Evolutionary conservation across 805 yeast species (phyloP).

Genomic region (Myxozyma vanderwaltii): DNA sequence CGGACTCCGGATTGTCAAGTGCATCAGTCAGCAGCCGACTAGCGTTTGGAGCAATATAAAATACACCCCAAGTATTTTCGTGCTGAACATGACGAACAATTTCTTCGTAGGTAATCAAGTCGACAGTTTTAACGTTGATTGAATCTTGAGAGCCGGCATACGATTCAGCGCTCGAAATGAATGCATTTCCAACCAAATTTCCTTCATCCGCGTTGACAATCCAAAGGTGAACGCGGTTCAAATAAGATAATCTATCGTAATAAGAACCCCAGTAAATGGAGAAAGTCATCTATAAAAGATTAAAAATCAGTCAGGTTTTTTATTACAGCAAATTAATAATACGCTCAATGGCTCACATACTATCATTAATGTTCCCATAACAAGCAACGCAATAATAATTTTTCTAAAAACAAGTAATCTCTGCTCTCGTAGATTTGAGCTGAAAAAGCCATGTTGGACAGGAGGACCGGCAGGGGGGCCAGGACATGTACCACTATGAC

Average conservation of each 20-base stretch:
- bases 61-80: slow-evolving; percentile 62
- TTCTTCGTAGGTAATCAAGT: slow-evolving; percentile 47
- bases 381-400: background rate
- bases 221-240: slow-evolving; percentile 40
- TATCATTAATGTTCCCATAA: slow-evolving; percentile 17
- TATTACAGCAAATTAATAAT: too few species aligned
- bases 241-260: slow-evolving; percentile 42
- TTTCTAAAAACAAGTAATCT: background rate
- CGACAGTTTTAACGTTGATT: slow-evolving; percentile 4
- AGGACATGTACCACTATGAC: background rate
- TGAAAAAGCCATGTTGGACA: slow-evolving; percentile 21
- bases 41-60: slow-evolving; percentile 56
- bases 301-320: background rate
- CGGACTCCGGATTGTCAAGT: slow-evolving; percentile 41
- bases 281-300: slow-evolving; percentile 39
- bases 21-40: slow-evolving; percentile 48
- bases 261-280: slow-evolving; percentile 56
- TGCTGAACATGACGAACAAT: slow-evolving; percentile 50
- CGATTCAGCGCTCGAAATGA: slow-evolving; percentile 31
- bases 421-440: slow-evolving; percentile 3
- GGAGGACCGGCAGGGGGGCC: slow-evolving; percentile 7
- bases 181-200: slow-evolving; percentile 43
- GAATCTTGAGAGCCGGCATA: slow-evolving; percentile 40
- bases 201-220: slow-evolving; percentile 47
- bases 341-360: slow-evolving; percentile 1